Conservation (phyloP, 768 basidiomycete genomes). For the Lentinus brumalis region DNA sequence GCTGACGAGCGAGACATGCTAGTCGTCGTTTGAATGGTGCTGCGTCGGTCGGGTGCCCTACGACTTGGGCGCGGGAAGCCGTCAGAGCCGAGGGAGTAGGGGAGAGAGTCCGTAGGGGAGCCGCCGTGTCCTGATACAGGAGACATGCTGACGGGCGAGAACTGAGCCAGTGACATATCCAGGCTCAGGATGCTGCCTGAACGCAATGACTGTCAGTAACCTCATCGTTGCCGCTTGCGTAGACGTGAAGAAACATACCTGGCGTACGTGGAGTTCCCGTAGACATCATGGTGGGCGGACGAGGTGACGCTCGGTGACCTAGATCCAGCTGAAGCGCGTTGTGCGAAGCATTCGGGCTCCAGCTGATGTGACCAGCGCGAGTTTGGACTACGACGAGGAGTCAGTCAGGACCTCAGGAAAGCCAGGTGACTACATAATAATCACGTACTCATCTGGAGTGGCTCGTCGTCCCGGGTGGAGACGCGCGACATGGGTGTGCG, state of each 20-base stretch:
- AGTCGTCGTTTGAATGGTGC: neutral
- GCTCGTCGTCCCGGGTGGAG: neutral
- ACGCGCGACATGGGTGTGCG: neutral
- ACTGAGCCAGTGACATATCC: neutral
- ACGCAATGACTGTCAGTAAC: too few species aligned
- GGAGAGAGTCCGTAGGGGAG: neutral
- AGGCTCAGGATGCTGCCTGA: neutral
- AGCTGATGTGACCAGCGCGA: neutral
- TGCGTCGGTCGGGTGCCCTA: neutral
- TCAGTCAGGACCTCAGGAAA: neutral
- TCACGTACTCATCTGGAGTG: neutral
- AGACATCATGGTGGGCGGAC: conserved; percentile 3
- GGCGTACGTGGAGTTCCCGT: neutral
- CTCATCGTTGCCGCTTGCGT: too few species aligned
- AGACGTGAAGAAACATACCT: neutral
- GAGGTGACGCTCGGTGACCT: conserved; percentile 1
- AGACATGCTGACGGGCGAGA: neutral
- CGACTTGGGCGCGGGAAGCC: neutral
- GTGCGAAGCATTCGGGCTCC: neutral
- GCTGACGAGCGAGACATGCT: neutral
- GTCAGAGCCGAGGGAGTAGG: neutral
- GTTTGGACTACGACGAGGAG: neutral
- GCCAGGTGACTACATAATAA: neutral
- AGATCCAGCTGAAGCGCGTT: conserved; percentile 7
- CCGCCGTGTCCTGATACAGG: neutral